phyloP scores from a whole-genome alignment of 352 stramenopile species.

The Blastocystis sp. region DNA sequence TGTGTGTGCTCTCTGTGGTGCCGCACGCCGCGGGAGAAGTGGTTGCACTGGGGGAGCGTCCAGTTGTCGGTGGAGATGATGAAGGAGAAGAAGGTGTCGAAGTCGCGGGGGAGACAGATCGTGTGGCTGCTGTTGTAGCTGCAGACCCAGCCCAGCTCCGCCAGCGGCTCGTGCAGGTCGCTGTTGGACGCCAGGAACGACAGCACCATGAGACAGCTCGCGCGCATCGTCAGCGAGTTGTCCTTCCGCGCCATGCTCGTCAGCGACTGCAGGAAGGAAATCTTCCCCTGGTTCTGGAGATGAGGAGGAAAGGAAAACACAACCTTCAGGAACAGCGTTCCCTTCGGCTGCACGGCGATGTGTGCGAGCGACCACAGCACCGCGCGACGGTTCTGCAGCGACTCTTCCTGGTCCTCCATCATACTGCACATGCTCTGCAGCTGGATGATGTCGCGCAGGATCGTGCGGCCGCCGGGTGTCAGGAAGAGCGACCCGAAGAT shows the following conservation, averaged over 20 bases:
- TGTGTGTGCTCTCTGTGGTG: not conserved
- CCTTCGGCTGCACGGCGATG: not conserved
- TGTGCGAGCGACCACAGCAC: constrained; percentile 9
- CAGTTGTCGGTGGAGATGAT: constrained; percentile 23
- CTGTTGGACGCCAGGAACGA: constrained; percentile 16
- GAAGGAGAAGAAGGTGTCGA: not conserved
- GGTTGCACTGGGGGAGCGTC: constrained; percentile 16
- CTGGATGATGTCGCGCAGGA: not conserved
- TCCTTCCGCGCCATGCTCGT: constrained; percentile 14
- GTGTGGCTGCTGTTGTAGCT: not conserved
- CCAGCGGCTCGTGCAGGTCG: not conserved
- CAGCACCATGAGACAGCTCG: constrained; percentile 7
- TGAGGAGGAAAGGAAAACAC: not conserved
- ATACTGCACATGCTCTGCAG: not conserved
- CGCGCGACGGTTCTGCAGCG: not conserved
- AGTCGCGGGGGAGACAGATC: constrained; percentile 2
- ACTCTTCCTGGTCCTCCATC: not conserved
- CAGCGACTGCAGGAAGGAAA: not conserved
- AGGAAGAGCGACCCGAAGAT: constrained; percentile 20
- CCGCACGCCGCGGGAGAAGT: not conserved
- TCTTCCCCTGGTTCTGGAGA: not conserved
- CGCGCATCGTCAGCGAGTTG: not conserved
- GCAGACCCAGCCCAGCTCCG: constrained; percentile 1
- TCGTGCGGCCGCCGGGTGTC: not conserved
- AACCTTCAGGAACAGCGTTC: not conserved